Evolutionary conservation across 805 yeast genomes (phyloP).

Genomic region (Sugiyamaella marilandica): DNA sequence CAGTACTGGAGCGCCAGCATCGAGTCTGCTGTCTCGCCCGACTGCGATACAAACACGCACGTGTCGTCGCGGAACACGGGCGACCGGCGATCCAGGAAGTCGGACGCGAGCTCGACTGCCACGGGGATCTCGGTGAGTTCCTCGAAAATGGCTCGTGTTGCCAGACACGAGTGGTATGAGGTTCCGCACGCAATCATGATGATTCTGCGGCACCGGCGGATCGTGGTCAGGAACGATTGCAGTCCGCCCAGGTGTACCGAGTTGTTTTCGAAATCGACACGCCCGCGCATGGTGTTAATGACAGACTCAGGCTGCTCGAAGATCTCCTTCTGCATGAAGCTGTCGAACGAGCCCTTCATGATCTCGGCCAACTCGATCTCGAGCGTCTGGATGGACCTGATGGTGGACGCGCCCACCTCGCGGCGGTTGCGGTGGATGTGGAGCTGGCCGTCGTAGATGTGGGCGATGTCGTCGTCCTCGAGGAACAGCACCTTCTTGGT

Average conservation of each 20-base stretch:
- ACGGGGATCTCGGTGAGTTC: slow-evolving; percentile 95
- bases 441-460: slow-evolving; percentile 94
- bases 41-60: slow-evolving; percentile 94
- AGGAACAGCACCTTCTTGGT: slow-evolving; percentile 94
- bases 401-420: slow-evolving; percentile 77
- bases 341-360: slow-evolving; percentile 95
- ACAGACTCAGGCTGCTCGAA: slow-evolving; percentile 98
- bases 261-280: slow-evolving; percentile 83
- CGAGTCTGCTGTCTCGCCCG: slow-evolving; percentile 98
- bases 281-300: slow-evolving; percentile 98
- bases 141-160: slow-evolving; percentile 93
- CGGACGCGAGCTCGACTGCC: slow-evolving; percentile 87
- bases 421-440: slow-evolving; percentile 96
- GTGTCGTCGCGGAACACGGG: slow-evolving; percentile 99
- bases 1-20: slow-evolving; percentile 93
- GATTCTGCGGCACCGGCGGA: slow-evolving; percentile 90
- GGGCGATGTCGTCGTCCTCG: slow-evolving; percentile 98
- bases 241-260: slow-evolving; percentile 86
- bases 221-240: slow-evolving; percentile 74
- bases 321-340: slow-evolving; percentile 98
- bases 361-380: slow-evolving; percentile 96
- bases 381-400: slow-evolving; percentile 91
- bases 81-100: slow-evolving; percentile 86
- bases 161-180: slow-evolving; percentile 96
- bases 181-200: slow-evolving; percentile 99